Conservation (phyloP, 257 asterid genomes). For the Solanum dulcamara region DNA sequence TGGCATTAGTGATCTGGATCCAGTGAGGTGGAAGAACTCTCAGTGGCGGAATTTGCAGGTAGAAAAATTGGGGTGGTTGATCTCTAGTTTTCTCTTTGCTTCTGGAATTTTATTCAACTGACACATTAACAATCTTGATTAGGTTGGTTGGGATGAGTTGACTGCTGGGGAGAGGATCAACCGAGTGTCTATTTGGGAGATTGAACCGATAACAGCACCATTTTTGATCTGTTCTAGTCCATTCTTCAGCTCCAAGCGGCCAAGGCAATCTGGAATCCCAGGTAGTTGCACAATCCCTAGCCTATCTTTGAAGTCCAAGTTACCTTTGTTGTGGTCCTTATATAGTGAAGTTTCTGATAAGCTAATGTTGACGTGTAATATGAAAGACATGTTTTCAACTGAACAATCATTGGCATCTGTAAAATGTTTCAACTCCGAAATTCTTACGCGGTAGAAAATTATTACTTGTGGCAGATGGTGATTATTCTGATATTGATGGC, state of each 20-base stretch:
- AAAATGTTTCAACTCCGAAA: background rate
- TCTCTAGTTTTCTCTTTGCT: background rate
- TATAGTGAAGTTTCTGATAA: background rate
- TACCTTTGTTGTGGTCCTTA: background rate
- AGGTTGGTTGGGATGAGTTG: conserved; percentile 99
- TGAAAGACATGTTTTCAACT: background rate
- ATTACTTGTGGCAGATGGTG: conserved; percentile 50
- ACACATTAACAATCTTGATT: background rate
- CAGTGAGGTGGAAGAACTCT: conserved; percentile 85
- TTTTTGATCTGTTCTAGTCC: conserved; percentile 89
- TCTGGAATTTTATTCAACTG: background rate
- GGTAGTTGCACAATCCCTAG: conserved; percentile 26
- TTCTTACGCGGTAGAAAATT: background rate
- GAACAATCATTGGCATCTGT: background rate
- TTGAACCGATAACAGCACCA: conserved; percentile 93
- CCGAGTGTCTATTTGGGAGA: conserved; percentile 97
- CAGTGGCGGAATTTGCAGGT: conserved; percentile 99
- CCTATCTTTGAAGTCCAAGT: background rate
- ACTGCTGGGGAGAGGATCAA: conserved; percentile 78
- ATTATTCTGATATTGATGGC: conserved; percentile 61
- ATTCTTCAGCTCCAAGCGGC: conserved; percentile 70
- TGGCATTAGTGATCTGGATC: conserved; percentile 79
- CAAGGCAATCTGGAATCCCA: conserved; percentile 86
- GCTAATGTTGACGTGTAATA: background rate
- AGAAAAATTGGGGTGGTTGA: background rate